Base-by-base conservation (phyloP, 148 eudicot species). In the Amaranthus hypochondriacus region DNA sequence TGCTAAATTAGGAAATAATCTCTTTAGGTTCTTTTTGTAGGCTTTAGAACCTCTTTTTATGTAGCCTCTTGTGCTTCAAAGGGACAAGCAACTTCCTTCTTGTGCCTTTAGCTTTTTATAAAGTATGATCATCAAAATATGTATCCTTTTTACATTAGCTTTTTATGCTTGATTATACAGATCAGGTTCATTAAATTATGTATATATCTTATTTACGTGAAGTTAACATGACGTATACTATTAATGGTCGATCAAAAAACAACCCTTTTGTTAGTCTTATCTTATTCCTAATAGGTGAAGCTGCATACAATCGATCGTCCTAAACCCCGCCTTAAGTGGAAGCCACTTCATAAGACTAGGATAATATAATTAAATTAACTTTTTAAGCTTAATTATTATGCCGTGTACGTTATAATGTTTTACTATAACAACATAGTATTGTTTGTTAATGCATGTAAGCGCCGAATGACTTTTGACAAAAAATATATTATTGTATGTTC, bases 1-100 rank as follows among this genome's bases (percentile, higher is more conserved):
- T 71, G 65, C 67, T 77, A 28, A 59, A 50, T 68, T 59, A 71
- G 62, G 61, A 65, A 49, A 3, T 49, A 9, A 14, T 4, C 12
- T 5, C 15, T 8, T 7, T 7, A 47, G 51, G 15, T 63, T 66
- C 43, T 7, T 67, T 21, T 62, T 7, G 44, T 2, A 63, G 67
- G 42, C 4, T 39, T 13, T 60, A 47, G 47, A 7, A 47, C 7
- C 6, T n/a, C 10, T 42, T n/a, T 14, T 63, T 15, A 1, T 10
- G 39, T 69, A 10, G 13, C 7, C 47, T 7, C 58, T 54, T 52
- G 44, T 53, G 8, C 52, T 56, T 75, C 43, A 15, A 9, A 75
- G 78, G 78, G 68, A 13, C 78, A 75, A 55, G 3, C 78, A 60
- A 76, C 55, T 69, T 68, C 65, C 55, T 69, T 68, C 65, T 15